Conservation (phyloP, 2,329 filamentous ascomycete species). For the Colletotrichum neosansevieriae region DNA sequence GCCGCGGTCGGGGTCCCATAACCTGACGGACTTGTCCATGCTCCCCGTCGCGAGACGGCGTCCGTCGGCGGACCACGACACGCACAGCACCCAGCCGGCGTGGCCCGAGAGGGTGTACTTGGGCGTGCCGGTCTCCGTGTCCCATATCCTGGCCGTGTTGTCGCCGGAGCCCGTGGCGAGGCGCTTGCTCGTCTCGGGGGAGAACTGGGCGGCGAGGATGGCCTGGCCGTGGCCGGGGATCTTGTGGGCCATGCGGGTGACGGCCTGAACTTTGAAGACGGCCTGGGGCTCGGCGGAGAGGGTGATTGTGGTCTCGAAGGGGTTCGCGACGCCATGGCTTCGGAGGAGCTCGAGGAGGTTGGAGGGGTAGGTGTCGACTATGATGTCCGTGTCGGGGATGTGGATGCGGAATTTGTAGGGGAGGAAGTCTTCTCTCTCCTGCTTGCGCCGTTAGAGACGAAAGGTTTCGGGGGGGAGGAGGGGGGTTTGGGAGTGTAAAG, state of each 20-base stretch:
- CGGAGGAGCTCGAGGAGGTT: conserved; percentile 67
- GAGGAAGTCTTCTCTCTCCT: conserved; percentile 70
- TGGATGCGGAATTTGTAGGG: conserved; percentile 73
- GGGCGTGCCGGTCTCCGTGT: conserved; percentile 92
- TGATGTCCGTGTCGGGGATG: conserved; percentile 63
- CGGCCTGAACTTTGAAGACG: conserved; percentile 91
- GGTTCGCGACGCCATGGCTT: conserved; percentile 68
- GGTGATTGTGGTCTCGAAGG: conserved; percentile 67
- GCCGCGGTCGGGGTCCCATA: conserved; percentile 90
- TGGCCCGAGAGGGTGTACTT: conserved; percentile 89
- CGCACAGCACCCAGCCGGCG: conserved; percentile 88
- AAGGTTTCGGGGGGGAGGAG: background rate
- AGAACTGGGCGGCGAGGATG: conserved; percentile 89
- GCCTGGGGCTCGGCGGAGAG: conserved; percentile 82
- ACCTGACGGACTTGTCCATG: conserved; percentile 90
- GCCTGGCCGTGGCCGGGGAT: conserved; percentile 93
- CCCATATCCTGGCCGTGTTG: conserved; percentile 91
- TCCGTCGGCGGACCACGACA: conserved; percentile 89
- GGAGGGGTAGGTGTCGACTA: conserved; percentile 68
- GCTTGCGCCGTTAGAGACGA: background rate
- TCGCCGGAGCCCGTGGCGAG: conserved; percentile 93
- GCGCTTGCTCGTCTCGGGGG: conserved; percentile 79
- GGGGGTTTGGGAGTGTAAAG: no score
- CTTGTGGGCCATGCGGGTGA: conserved; percentile 88
- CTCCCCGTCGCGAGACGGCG: conserved; percentile 86